phyloP scores from a whole-genome alignment of 1,284 basidiomycete species.

The Pseudozyma pruni region DNA sequence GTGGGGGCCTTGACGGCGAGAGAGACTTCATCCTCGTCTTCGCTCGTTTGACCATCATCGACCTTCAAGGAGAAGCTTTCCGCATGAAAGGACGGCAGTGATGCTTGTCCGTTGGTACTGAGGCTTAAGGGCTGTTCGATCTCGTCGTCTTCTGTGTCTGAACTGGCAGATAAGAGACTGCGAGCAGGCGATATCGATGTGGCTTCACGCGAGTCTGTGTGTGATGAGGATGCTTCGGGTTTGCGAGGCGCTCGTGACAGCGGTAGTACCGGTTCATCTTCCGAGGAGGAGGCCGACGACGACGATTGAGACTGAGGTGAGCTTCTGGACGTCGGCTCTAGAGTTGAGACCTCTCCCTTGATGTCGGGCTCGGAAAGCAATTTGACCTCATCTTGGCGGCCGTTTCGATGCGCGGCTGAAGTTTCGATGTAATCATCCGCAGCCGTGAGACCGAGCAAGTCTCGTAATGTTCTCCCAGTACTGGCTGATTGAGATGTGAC shows the following conservation, averaged over 20 bases:
- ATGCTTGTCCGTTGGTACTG: slow-evolving; percentile 2
- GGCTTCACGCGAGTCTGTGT: not conserved
- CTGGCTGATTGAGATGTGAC: not conserved
- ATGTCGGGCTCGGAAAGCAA: not conserved
- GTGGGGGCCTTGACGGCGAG: slow-evolving; percentile 14
- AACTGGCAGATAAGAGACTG: not conserved
- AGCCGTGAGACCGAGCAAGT: slow-evolving; percentile 31
- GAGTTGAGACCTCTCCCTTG: not conserved
- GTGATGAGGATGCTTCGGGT: not conserved
- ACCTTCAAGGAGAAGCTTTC: not conserved
- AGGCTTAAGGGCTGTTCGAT: slow-evolving; percentile 16
- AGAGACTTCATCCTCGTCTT: slow-evolving; percentile 30
- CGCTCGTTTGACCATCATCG: slow-evolving; percentile 7
- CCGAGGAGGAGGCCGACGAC: slow-evolving; percentile 10
- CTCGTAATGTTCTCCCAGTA: slow-evolving; percentile 4
- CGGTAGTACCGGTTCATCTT: slow-evolving; percentile 27
- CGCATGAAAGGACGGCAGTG: not conserved
- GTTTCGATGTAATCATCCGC: slow-evolving; percentile 43
- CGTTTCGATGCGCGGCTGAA: not conserved
- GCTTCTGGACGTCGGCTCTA: no score
- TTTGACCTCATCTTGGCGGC: no score
- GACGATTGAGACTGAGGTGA: not conserved
- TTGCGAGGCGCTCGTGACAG: slow-evolving; percentile 10
- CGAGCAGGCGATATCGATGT: not conserved
- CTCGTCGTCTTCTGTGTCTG: slow-evolving; percentile 23